These are phyloP conservation scores for Hymenoscyphus albidus DNA, from an alignment of 2,329 filamentous ascomycete species.

Conservation along the genomic window DNA sequence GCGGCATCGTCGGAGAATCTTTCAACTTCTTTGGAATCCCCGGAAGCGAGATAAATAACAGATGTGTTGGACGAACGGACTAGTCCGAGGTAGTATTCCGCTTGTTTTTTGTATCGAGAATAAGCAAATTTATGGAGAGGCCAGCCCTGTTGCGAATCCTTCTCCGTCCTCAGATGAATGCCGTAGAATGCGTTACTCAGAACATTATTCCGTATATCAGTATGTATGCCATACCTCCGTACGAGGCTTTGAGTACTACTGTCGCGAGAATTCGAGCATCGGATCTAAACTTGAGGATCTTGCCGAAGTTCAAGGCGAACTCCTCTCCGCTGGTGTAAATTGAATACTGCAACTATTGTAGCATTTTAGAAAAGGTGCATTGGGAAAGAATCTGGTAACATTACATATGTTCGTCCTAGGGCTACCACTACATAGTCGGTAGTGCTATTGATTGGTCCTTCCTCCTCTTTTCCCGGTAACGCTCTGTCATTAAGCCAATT, in stretches of 20 bases:
- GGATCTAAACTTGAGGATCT: slow-evolving; percentile 25
- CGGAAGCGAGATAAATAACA: slow-evolving; percentile 43
- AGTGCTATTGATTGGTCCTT: neutral
- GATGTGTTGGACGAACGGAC: slow-evolving; percentile 28
- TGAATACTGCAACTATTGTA: slow-evolving; percentile 18
- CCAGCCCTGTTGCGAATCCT: slow-evolving; percentile 26
- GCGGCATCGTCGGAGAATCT: slow-evolving; percentile 35
- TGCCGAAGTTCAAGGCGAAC: slow-evolving; percentile 25
- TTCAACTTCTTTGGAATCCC: slow-evolving; percentile 37
- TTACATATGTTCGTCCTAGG: slow-evolving; percentile 24
- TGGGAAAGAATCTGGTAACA: neutral
- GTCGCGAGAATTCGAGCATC: slow-evolving; percentile 26
- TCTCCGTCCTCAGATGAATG: slow-evolving; percentile 29
- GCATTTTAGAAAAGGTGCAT: neutral
- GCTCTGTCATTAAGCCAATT: slow-evolving; percentile 21
- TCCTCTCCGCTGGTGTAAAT: slow-evolving; percentile 21
- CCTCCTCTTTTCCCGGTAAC: neutral
- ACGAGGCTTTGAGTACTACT: slow-evolving; percentile 19
- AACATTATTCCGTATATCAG: slow-evolving; percentile 12
- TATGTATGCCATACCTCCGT: slow-evolving; percentile 10
- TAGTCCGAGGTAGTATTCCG: slow-evolving; percentile 36
- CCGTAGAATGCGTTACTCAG: slow-evolving; percentile 22
- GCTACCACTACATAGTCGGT: slow-evolving; percentile 17
- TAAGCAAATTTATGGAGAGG: slow-evolving; percentile 19
- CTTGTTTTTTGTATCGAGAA: slow-evolving; percentile 32